Evolutionary conservation across 345 rosid genomes (phyloP).

Genomic region (Gossypium rotundifolium): DNA sequence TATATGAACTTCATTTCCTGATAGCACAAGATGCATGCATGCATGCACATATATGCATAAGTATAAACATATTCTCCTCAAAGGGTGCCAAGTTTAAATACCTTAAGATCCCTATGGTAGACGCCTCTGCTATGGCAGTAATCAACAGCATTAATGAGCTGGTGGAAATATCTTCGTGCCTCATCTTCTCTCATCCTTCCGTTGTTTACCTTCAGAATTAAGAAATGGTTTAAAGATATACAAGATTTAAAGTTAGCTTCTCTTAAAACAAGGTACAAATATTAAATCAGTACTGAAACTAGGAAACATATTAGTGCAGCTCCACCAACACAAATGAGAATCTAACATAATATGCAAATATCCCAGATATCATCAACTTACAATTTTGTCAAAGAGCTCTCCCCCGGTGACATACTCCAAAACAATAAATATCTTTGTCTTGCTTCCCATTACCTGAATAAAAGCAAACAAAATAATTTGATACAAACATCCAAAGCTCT

Average conservation of each 20-base stretch:
- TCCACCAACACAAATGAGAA: background rate
- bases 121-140: conserved; percentile 99
- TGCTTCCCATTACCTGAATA: conserved; percentile 68
- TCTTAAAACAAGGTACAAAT: background rate
- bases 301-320: background rate
- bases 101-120: conserved; percentile 96
- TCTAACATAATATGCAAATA: background rate
- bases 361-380: conserved; percentile 26
- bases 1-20: background rate
- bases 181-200: conserved; percentile 91
- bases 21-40: background rate
- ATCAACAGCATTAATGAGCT: conserved; percentile 90
- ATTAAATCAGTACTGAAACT: background rate
- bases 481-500: background rate
- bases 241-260: background rate
- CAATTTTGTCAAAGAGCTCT: conserved; percentile 81
- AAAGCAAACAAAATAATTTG: background rate
- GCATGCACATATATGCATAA: background rate
- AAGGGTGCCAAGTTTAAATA: conserved; percentile 16
- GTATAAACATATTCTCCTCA: background rate
- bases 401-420: conserved; percentile 77
- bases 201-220: conserved; percentile 57
- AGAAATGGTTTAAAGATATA: background rate
- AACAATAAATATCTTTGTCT: conserved; percentile 63
- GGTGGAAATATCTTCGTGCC: conserved; percentile 90